phyloP scores from a whole-genome alignment of 2,329 filamentous ascomycete species.

The Epichloe bromicola region DNA sequence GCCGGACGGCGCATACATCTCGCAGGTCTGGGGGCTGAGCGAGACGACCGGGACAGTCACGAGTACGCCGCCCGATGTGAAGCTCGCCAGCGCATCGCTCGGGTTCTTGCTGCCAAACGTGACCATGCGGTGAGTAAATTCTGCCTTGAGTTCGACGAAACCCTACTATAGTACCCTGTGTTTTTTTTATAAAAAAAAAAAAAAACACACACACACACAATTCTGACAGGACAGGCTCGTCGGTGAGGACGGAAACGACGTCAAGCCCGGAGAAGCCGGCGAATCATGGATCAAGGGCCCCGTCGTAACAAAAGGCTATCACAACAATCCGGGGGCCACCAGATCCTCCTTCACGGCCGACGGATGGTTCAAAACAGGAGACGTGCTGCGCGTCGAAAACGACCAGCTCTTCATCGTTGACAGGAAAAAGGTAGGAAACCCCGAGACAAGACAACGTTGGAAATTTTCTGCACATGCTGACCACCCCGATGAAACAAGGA shows the following conservation, averaged over 20 bases:
- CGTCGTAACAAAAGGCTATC: slow-evolving; percentile 59
- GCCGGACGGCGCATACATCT: slow-evolving; percentile 25
- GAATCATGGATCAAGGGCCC: slow-evolving; percentile 59
- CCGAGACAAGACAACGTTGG: too few species aligned
- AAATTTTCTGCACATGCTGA: too few species aligned
- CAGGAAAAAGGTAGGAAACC: slow-evolving; percentile 45
- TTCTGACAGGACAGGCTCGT: slow-evolving; percentile 17
- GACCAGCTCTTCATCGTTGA: slow-evolving; percentile 70
- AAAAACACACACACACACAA: neutral
- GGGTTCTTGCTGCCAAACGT: slow-evolving; percentile 17
- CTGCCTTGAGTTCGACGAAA: neutral
- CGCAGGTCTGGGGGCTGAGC: slow-evolving; percentile 45
- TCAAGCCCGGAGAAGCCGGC: slow-evolving; percentile 30
- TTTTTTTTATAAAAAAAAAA: too few species aligned
- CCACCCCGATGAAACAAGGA: slow-evolving; percentile 33
- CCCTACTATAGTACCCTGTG: too few species aligned
- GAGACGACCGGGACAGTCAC: slow-evolving; percentile 41
- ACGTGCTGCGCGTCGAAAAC: slow-evolving; percentile 59
- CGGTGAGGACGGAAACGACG: slow-evolving; percentile 26
- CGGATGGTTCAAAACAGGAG: slow-evolving; percentile 67
- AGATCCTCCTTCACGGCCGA: slow-evolving; percentile 38
- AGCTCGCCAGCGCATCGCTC: slow-evolving; percentile 34
- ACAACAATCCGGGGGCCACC: slow-evolving; percentile 55
- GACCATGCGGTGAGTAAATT: slow-evolving; percentile 12
- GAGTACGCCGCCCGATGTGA: slow-evolving; percentile 24